These are phyloP conservation scores for Lactarius vividus DNA, from an alignment of 768 basidiomycete species.

Conservation along the genomic window DNA sequence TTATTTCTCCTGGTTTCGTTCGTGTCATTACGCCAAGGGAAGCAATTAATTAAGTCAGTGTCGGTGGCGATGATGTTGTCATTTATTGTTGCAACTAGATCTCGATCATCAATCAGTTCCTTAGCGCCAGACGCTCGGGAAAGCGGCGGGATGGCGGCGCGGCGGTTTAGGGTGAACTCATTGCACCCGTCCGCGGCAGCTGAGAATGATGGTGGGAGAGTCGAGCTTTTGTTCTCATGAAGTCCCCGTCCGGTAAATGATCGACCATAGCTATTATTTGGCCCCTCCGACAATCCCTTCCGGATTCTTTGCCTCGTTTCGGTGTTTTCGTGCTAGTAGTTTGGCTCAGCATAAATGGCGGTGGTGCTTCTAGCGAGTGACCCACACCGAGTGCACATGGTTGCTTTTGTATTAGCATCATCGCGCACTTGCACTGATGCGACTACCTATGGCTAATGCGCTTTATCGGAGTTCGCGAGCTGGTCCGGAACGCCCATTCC, in stretches of 20 bases:
- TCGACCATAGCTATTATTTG: neutral
- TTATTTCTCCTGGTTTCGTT: neutral
- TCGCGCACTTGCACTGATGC: neutral
- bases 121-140: neutral
- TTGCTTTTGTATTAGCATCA: neutral
- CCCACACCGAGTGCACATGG: neutral
- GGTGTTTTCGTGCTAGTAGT: neutral
- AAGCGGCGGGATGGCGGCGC: neutral
- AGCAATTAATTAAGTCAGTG: constrained; percentile 3
- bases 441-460: constrained; percentile 13
- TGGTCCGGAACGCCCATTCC: constrained; percentile 8
- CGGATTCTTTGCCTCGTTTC: neutral
- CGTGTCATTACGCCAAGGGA: neutral
- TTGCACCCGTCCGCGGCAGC: neutral
- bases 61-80: neutral
- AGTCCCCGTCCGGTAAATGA: neutral
- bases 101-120: constrained; percentile 4
- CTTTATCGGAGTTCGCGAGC: neutral
- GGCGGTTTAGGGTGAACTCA: neutral
- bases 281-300: neutral
- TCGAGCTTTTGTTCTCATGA: neutral
- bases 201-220: neutral
- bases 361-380: neutral
- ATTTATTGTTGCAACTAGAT: neutral
- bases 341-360: neutral